Base-by-base conservation (phyloP, 768 basidiomycete genomes). In the Naematelia aurantialba region DNA sequence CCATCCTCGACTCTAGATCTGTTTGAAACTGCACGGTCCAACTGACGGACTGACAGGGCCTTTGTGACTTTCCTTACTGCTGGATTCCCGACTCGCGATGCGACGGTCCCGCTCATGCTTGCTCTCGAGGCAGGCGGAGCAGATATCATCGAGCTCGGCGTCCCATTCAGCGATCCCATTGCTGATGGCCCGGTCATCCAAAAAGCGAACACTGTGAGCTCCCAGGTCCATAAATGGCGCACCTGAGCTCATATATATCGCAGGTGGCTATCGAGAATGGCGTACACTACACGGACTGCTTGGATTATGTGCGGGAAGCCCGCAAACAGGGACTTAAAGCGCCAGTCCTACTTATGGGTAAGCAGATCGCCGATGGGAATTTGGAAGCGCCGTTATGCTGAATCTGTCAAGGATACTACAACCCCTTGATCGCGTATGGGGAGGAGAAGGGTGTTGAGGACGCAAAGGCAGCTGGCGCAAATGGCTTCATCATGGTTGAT, bases 401-500 rank as follows among this genome's bases (percentile, higher is more conserved):
- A 56, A 25, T 13, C 30, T n/a, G 10, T 25, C 8, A 65, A 98
- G 94, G 94, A 30, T 99, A 99, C 79, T 98, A 96, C 78, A 99
- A 99, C 74, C 94, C 96, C 13, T 77, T 98, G 31, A 82, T 98
- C 45, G 90, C 93, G 0, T 94, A 97, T 68, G 92, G 92, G 2
- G 96, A 99, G 79, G 89, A 94, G 60, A 88, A 85, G 75, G 88
- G 94, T 3, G 91, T 98, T 24, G 84, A 86, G 55, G 93, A 96
- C 74, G 93, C 92, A 1, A 82, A 79, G 47, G 85, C 86, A 58
- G 91, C 91, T 17, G 94, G 94, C 14, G 96, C 91, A 0, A 98
- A 94, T 76, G 96, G 96, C 1, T 99, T 92, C 74, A 93, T 98
- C 66, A 85, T 99, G 79, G 93, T 98, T 24, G 96, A 99, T 75